These are phyloP conservation scores for Paecilomyces formosus DNA, from an alignment of 2,329 filamentous ascomycete species.

Conservation along the genomic window DNA sequence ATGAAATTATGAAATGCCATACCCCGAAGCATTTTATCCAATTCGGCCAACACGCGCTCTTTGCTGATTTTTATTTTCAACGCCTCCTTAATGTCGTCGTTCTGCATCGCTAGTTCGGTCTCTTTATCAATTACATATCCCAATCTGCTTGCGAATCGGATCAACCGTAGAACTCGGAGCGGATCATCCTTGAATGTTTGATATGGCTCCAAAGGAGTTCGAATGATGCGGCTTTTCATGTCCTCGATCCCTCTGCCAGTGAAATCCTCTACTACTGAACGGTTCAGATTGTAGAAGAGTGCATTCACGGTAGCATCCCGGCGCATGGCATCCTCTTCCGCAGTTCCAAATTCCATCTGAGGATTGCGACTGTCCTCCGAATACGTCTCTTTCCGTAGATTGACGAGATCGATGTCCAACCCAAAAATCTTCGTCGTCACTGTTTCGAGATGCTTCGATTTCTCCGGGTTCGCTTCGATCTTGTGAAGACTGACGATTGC, in stretches of 20 bases:
- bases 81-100: slow-evolving; percentile 68
- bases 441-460: slow-evolving; percentile 93
- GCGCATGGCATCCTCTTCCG: slow-evolving; percentile 79
- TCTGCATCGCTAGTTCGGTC: slow-evolving; percentile 66
- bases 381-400: slow-evolving; percentile 86
- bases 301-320: slow-evolving; percentile 93
- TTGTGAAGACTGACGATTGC: slow-evolving; percentile 74
- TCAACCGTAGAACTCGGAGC: slow-evolving; percentile 73
- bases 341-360: slow-evolving; percentile 86
- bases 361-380: slow-evolving; percentile 83
- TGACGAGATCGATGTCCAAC: slow-evolving; percentile 88
- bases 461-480: slow-evolving; percentile 86
- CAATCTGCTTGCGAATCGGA: slow-evolving; percentile 83
- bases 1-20: slow-evolving; percentile 6
- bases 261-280: slow-evolving; percentile 73
- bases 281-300: slow-evolving; percentile 89
- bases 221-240: slow-evolving; percentile 63
- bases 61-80: slow-evolving; percentile 85
- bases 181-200: slow-evolving; percentile 95
- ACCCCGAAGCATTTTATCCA: slow-evolving; percentile 87
- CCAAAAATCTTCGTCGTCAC: slow-evolving; percentile 79
- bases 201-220: slow-evolving; percentile 78
- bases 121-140: slow-evolving; percentile 67
- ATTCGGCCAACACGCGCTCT: slow-evolving; percentile 77
- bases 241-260: slow-evolving; percentile 67